Evolutionary conservation across 257 asterid species (phyloP).

Genomic region (Scutellaria baicalensis): DNA sequence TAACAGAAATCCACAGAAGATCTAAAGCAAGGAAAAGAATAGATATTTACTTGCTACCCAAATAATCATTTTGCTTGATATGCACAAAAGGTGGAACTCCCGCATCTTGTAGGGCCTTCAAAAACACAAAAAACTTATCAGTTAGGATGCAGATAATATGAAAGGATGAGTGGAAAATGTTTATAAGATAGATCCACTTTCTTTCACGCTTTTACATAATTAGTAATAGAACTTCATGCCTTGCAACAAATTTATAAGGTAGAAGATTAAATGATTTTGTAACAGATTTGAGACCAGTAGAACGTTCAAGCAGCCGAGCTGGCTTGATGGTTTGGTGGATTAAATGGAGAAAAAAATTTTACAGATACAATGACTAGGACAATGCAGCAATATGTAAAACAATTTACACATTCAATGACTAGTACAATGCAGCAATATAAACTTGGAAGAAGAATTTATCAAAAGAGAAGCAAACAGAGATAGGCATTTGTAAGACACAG

Average conservation of each 20-base stretch:
- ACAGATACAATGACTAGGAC: not conserved
- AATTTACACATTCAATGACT: not conserved
- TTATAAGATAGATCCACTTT: not conserved
- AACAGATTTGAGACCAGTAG: not conserved
- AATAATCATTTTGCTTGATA: slow-evolving; percentile 52
- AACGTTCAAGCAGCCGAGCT: not conserved
- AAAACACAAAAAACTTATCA: slow-evolving; percentile 19
- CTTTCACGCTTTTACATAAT: not conserved
- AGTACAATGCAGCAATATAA: not conserved
- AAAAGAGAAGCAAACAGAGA: not conserved
- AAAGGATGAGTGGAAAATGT: not conserved
- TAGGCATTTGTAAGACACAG: not conserved
- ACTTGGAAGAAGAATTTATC: not conserved
- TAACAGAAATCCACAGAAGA: not conserved
- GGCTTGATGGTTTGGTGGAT: not conserved
- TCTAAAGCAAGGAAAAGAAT: not conserved
- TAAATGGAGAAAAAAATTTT: not conserved
- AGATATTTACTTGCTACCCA: slow-evolving; percentile 53
- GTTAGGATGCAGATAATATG: slow-evolving; percentile 8
- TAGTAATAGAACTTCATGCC: not conserved
- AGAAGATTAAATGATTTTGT: not conserved
- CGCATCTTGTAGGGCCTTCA: slow-evolving; percentile 48
- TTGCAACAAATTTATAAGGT: not conserved
- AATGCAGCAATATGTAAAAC: not conserved
- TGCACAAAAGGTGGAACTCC: slow-evolving; percentile 49